phyloP scores from a whole-genome alignment of 1,284 basidiomycete genomes.

The Melampsora occidentalis region DNA sequence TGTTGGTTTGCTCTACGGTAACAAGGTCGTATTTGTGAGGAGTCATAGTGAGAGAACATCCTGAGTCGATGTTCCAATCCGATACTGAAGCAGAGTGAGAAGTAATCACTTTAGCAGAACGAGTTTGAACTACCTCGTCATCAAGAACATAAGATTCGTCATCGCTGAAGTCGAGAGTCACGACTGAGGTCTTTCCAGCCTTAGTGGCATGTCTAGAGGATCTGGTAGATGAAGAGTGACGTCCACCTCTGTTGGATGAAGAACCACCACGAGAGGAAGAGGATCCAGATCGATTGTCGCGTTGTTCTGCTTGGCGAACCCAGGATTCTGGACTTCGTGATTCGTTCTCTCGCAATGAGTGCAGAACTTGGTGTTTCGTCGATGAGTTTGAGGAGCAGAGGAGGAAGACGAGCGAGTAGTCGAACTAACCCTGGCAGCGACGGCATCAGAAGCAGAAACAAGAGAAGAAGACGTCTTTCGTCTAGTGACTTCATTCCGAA shows the following conservation, averaged over 20 bases:
- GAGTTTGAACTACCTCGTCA: not conserved
- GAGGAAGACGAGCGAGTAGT: not conserved
- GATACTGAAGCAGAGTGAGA: not conserved
- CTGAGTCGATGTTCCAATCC: slow-evolving; percentile 18
- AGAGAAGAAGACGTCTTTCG: not conserved
- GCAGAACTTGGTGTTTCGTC: not conserved
- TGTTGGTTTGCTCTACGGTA: not conserved
- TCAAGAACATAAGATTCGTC: not conserved
- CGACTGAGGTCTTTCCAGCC: not conserved
- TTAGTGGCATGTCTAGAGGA: not conserved
- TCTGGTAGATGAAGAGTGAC: not conserved
- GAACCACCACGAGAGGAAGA: not conserved
- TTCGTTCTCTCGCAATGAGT: not conserved
- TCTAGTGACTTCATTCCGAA: not conserved
- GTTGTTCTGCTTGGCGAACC: not conserved
- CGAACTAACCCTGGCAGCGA: not conserved
- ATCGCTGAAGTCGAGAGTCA: not conserved
- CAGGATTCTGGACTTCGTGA: slow-evolving; percentile 5
- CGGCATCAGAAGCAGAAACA: not conserved
- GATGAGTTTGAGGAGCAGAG: not conserved
- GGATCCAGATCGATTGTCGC: not conserved
- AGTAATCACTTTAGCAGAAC: not conserved
- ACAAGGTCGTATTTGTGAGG: not conserved
- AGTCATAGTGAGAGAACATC: slow-evolving; percentile 21
- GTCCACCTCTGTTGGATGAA: not conserved